A percentile compares a stretch with the other conserved stretches of the same genome.
These are phyloP conservation scores for Triangularia setosa DNA, from an alignment of 2,329 filamentous ascomycete species.

Conservation along the genomic window DNA sequence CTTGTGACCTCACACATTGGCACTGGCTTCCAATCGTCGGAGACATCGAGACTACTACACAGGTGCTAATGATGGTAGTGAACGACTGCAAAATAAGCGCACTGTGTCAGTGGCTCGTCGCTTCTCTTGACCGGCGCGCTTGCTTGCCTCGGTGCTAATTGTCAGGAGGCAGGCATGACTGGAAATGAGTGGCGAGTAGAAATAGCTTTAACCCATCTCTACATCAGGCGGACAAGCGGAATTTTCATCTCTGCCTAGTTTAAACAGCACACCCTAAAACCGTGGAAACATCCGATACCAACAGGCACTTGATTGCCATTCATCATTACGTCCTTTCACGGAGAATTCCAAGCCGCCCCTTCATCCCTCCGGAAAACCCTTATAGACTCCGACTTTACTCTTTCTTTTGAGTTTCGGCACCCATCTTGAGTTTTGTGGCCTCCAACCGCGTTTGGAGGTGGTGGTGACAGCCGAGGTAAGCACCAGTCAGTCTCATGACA, in stretches of 20 bases:
- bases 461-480: not conserved
- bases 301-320: not conserved
- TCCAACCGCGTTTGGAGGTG: not conserved
- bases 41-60: not conserved
- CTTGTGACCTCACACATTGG: not conserved
- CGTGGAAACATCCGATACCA: not conserved
- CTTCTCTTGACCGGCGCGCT: not conserved
- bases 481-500: not conserved
- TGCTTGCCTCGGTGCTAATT: not conserved
- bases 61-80: too few relatives aligned
- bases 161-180: not conserved
- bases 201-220: not conserved
- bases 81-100: too few relatives aligned
- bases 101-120: not conserved
- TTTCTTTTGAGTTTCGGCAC: too few relatives aligned
- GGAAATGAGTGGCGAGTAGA: not conserved
- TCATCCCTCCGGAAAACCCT: too few relatives aligned
- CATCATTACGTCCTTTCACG: not conserved
- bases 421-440: not conserved
- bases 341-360: not conserved
- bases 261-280: not conserved
- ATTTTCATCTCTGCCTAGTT: not conserved
- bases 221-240: not conserved
- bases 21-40: not conserved
- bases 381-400: not conserved